Conservation (phyloP, 495 filamentous ascomycete genomes). For the Cercophora samala region DNA sequence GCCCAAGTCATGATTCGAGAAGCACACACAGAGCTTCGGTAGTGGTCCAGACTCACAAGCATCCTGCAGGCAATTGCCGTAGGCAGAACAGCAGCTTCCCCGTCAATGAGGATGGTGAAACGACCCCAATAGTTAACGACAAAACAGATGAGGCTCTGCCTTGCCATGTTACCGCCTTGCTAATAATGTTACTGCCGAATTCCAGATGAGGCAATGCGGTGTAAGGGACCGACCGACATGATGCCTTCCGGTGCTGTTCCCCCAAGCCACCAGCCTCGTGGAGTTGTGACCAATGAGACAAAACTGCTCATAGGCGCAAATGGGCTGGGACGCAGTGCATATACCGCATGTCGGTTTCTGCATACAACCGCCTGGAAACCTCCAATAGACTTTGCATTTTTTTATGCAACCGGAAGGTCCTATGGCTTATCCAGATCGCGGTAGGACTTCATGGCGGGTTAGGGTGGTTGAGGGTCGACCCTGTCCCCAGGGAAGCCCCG, state of each 20-base stretch:
- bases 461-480: no score
- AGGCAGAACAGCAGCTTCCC: not conserved
- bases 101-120: not conserved
- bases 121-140: no score
- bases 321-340: not conserved
- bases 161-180: not conserved
- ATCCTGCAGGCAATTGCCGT: not conserved
- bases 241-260: not conserved
- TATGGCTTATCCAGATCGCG: not conserved
- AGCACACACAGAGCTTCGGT: not conserved
- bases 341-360: not conserved
- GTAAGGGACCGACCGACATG: not conserved
- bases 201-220: not conserved
- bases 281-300: not conserved
- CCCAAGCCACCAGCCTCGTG: not conserved
- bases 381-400: not conserved
- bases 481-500: no score
- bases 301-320: not conserved
- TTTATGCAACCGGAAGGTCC: not conserved
- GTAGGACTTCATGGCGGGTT: not conserved
- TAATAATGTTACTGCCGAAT: not conserved
- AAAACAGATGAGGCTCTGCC: not conserved
- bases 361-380: not conserved
- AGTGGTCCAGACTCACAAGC: no score
- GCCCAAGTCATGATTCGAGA: not conserved